Conservation (phyloP, 257 asterid genomes). For the Solanum corneliomulleri region DNA sequence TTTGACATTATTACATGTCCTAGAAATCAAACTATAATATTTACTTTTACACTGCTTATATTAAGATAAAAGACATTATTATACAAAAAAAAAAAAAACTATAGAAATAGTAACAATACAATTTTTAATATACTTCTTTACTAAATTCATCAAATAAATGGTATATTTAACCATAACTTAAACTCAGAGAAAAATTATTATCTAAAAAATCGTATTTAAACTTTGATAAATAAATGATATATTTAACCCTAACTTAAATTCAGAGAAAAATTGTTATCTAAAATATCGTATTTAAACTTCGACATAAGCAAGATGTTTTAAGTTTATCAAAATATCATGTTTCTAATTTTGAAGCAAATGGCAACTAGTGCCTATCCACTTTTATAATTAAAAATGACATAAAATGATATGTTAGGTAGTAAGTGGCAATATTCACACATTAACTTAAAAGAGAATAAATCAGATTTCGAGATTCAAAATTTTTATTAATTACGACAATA, state of each 20-base stretch:
- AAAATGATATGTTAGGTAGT: not conserved
- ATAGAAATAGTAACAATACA: not conserved
- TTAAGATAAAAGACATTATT: not conserved
- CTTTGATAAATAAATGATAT: not conserved
- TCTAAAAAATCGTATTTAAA: too few species aligned
- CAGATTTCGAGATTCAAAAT: not conserved
- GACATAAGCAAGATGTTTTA: not conserved
- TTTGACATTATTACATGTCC: not conserved
- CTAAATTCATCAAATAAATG: not conserved
- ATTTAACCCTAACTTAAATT: not conserved
- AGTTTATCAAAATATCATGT: not conserved
- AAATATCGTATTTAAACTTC: fast-evolving
- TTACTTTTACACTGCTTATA: not conserved
- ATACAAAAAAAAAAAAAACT: not conserved
- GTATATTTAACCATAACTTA: not conserved
- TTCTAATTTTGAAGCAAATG: not conserved
- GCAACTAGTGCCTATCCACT: not conserved
- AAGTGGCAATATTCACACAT: not conserved
- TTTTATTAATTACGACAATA: not conserved
- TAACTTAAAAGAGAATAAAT: not conserved
- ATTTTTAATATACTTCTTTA: not conserved
- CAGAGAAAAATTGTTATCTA: too few species aligned
- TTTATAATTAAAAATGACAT: not conserved
- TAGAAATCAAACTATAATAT: not conserved
- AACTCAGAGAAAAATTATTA: not conserved